Conservation (phyloP, 129 eudicot species). For the Rutidosis leptorrhynchoides region DNA sequence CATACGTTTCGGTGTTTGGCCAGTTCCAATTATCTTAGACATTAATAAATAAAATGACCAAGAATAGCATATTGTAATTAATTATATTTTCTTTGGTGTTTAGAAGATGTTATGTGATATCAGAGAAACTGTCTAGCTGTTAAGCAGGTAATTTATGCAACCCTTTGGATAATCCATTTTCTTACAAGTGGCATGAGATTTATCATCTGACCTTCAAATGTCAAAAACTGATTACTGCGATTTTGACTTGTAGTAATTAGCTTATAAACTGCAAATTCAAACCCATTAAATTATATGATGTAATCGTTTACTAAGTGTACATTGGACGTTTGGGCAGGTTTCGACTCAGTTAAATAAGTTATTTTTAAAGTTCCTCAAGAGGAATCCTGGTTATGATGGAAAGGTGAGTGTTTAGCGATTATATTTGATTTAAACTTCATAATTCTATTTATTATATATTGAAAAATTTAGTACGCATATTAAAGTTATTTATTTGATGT, state of each 20-base stretch:
- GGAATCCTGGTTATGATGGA: constrained; percentile 98
- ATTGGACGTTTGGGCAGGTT: constrained; percentile 48
- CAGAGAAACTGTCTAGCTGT: not conserved
- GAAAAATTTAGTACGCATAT: not conserved
- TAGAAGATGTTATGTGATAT: no score
- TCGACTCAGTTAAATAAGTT: constrained; percentile 79
- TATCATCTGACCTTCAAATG: not conserved
- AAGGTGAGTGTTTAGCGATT: constrained; percentile 50
- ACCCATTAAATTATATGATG: not conserved
- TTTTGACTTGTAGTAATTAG: not conserved
- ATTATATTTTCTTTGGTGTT: no score
- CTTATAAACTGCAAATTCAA: not conserved
- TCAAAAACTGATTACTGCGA: not conserved
- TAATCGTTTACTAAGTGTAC: constrained; percentile 7
- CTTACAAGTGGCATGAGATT: not conserved
- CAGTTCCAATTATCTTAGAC: not conserved
- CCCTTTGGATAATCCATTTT: not conserved
- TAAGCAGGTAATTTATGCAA: not conserved
- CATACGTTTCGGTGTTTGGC: not conserved
- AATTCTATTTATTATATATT: not conserved
- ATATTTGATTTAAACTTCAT: not conserved
- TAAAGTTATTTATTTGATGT: not conserved
- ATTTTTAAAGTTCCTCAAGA: constrained; percentile 72
- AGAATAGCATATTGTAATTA: no score
- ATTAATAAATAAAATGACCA: no score